Evolutionary conservation across 768 basidiomycete species (phyloP).

Genomic region (Tulasnella sp.): DNA sequence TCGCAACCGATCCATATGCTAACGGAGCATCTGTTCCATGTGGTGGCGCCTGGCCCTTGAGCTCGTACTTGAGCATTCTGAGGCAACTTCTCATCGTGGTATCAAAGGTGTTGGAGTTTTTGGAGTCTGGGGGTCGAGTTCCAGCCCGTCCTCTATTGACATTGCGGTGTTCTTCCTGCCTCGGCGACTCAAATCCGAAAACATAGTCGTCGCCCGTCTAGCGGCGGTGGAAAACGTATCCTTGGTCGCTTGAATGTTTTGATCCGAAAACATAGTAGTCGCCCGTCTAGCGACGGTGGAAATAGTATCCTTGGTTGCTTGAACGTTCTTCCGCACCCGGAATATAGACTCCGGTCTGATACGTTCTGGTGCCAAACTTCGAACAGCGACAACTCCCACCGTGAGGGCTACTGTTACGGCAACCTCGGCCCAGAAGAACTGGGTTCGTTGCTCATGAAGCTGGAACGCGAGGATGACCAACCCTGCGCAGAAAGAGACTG

Average conservation of each 20-base stretch:
- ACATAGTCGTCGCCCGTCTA: neutral
- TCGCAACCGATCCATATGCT: neutral
- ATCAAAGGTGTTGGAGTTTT: neutral
- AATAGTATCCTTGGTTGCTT: neutral
- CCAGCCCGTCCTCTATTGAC: neutral
- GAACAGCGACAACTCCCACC: neutral
- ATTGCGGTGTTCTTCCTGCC: neutral
- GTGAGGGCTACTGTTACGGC: neutral
- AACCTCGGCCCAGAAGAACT: constrained; percentile 13
- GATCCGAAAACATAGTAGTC: neutral
- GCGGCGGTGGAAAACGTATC: neutral
- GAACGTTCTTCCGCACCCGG: neutral
- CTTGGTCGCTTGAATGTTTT: neutral
- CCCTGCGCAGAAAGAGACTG: constrained; percentile 8
- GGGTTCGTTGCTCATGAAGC: neutral
- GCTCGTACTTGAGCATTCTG: no score
- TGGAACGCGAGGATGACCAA: constrained; percentile 5
- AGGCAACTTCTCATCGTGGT: neutral
- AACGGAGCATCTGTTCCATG: neutral
- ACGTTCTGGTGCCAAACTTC: neutral
- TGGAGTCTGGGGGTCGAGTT: neutral
- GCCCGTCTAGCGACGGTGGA: neutral
- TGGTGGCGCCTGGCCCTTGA: no score
- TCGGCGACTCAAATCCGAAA: neutral
- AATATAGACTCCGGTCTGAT: neutral